phyloP scores from a whole-genome alignment of 345 rosid species.

The Ceriops decandra region DNA sequence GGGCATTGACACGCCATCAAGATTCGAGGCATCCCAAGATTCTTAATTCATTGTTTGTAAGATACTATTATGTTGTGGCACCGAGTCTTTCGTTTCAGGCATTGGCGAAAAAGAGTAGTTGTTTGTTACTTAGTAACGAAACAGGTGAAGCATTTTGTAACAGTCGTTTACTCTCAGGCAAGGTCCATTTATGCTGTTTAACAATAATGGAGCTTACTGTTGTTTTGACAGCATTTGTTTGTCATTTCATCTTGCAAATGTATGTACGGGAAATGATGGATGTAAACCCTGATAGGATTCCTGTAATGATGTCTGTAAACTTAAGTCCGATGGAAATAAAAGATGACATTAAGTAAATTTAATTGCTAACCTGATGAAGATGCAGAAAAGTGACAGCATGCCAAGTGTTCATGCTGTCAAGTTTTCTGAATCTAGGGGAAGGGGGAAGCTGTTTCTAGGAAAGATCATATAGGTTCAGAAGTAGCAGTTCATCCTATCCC shows the following conservation, averaged over 20 bases:
- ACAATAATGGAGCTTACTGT: conserved; percentile 18
- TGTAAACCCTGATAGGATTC: too few relatives aligned
- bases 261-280: too few relatives aligned
- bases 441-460: neutral
- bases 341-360: neutral
- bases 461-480: neutral
- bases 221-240: neutral
- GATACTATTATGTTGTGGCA: conserved; percentile 12
- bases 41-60: conserved; percentile 35
- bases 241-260: too few relatives aligned
- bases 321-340: conserved; percentile 7
- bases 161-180: neutral
- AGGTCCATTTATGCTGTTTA: conserved; percentile 3
- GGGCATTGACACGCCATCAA: conserved; percentile 91
- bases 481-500: conserved; percentile 15
- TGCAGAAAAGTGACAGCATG: neutral
- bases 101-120: conserved; percentile 22
- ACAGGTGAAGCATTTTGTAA: too few relatives aligned
- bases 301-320: too few relatives aligned
- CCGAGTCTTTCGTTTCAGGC: conserved; percentile 11
- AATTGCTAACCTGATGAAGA: neutral
- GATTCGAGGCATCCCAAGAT: conserved; percentile 95
- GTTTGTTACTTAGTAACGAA: conserved; percentile 26
- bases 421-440: neutral
- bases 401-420: neutral